Conservation (phyloP, 164 flowering plant species). For the Protea cynaroides region DNA sequence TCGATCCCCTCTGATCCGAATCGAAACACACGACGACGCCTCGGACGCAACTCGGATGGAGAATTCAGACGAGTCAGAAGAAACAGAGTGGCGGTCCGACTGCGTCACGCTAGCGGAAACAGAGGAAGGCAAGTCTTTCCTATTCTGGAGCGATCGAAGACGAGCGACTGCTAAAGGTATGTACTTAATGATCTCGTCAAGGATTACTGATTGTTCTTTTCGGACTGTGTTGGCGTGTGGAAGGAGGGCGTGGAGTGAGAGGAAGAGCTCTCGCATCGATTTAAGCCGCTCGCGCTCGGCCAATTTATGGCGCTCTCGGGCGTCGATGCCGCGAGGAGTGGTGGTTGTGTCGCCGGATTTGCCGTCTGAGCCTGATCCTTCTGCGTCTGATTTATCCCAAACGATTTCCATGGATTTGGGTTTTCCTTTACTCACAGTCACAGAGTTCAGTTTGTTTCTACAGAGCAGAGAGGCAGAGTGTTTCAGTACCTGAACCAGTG, state of each 20-base stretch:
- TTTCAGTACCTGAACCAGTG: too few species aligned
- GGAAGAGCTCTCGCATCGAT: constrained; percentile 30
- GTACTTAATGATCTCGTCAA: constrained; percentile 34
- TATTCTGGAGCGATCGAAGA: constrained; percentile 21
- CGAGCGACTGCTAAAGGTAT: constrained; percentile 29
- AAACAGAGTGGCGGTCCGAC: constrained; percentile 4
- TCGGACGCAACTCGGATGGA: constrained; percentile 25
- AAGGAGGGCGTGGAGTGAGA: constrained; percentile 25
- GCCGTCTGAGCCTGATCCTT: not conserved
- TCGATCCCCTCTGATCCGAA: constrained; percentile 27
- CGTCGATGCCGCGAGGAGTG: constrained; percentile 4
- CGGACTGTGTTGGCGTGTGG: constrained; percentile 29
- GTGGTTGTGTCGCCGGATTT: not conserved
- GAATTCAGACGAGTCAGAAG: constrained; percentile 12
- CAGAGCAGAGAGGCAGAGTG: not conserved
- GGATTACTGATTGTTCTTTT: constrained; percentile 29
- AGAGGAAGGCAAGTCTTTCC: not conserved
- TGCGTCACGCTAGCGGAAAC: not conserved
- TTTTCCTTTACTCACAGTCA: not conserved
- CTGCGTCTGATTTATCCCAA: constrained; percentile 14
- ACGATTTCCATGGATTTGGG: constrained; percentile 7
- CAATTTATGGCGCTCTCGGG: constrained; percentile 25
- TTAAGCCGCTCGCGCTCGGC: constrained; percentile 27
- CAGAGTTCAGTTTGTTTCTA: not conserved
- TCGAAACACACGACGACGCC: constrained; percentile 17